Evolutionary conservation across 1,284 basidiomycete species (phyloP), one percentile per base, ranked within the genome.

Genomic region (Trametes versicolor): DNA sequence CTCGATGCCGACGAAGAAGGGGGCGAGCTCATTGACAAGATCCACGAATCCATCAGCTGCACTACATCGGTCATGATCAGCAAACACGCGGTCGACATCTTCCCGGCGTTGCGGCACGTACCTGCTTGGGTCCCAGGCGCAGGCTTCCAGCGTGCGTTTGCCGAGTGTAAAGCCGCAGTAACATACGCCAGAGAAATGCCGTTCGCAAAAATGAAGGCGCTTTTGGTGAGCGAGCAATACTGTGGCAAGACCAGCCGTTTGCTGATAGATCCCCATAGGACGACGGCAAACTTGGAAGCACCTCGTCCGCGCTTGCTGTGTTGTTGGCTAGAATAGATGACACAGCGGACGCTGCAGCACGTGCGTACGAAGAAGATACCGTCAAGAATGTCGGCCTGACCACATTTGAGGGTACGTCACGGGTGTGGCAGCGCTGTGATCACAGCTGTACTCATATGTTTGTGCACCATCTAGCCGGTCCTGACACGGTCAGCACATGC

Each of bases 71-170:
- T 65, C 19, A 15, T 54, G 7, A 53, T 60, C 3, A 58, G 60
- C 9, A 58, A 34, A 12, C 62, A 51, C 17, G 25, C 62, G 4
- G 62, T 71, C 17, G 70, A 71, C 13, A 23, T 63, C n/a, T 27
- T 75, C 4, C 72, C 73, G 0, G 58, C 68, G 57, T 32, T 74
- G 15, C 57, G 55, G 34, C 34, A 72, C 49, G 50, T 76, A 2
- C 75, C 74, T 0, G 29, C 49, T 5, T 77, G 75, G 75, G 37
- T 75, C 1, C 75, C 74, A 0, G 75, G 74, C 0, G 68, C 71
- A 0, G 65, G 67, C 5, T 71, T 73, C 45, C 62, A 71, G 52
- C 41, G 32, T 12, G 34, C 39, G 34, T 51, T 57, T 73, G 78
- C 70, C 23, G 72, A 74, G 65, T 73, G 71, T 65, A 63, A 66